Evolutionary conservation across 192 early-diverging fungal genomes (phyloP).

Genomic region (Podila epicladia): DNA sequence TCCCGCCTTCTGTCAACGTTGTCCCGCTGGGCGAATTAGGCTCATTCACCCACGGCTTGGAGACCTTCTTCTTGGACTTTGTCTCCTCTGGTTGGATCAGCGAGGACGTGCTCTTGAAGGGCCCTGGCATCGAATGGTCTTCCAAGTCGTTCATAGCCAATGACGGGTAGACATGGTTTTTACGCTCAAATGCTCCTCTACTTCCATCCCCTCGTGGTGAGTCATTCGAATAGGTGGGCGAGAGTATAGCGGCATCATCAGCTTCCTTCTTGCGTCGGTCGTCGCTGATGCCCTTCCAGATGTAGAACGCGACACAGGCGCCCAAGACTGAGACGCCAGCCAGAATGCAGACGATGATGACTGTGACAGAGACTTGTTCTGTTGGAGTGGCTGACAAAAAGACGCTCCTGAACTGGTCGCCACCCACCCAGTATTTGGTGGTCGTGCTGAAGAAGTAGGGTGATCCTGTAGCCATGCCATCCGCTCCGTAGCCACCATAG

Average conservation of each 20-base stretch:
- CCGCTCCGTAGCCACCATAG: constrained; percentile 10
- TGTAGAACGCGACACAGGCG: constrained; percentile 19
- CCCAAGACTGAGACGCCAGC: constrained; percentile 19
- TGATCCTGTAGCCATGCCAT: neutral
- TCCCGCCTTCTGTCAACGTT: constrained; percentile 33
- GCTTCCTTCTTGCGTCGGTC: constrained; percentile 13
- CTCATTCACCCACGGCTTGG: constrained; percentile 22
- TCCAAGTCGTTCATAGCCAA: constrained; percentile 4
- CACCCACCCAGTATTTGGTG: constrained; percentile 13
- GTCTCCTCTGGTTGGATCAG: constrained; percentile 24
- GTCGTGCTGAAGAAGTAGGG: constrained; percentile 24
- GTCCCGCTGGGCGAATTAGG: constrained; percentile 34
- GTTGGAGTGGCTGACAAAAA: neutral
- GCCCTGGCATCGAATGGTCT: constrained; percentile 31
- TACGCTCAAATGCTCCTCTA: constrained; percentile 1
- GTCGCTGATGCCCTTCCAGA: constrained; percentile 21
- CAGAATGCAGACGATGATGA: constrained; percentile 26
- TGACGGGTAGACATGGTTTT: constrained; percentile 5
- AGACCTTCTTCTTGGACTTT: neutral
- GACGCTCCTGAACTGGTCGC: neutral
- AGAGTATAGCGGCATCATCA: neutral
- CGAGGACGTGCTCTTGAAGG: constrained; percentile 42
- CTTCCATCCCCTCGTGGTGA: neutral
- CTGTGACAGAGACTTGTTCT: constrained; percentile 1
- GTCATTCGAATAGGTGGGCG: neutral